phyloP scores from a whole-genome alignment of 805 yeast species.

The Yamadazyma olivae region DNA sequence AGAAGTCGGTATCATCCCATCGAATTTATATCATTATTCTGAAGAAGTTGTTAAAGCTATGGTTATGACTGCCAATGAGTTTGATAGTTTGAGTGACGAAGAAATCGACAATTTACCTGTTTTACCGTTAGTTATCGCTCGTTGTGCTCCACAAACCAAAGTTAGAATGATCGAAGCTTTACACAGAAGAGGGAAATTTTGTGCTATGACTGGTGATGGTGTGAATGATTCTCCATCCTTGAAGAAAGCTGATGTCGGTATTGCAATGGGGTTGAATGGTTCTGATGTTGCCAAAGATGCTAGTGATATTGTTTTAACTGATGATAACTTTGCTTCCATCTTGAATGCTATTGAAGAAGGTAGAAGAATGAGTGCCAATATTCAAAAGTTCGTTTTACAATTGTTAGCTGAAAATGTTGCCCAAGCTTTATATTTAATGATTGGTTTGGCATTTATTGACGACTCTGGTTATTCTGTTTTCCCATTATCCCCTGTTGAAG shows the following conservation, averaged over 20 bases:
- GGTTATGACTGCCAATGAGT: slow-evolving; percentile 38
- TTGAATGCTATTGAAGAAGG: slow-evolving; percentile 79
- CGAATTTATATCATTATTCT: slow-evolving; percentile 31
- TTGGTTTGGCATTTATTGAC: slow-evolving; percentile 36
- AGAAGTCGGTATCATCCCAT: slow-evolving; percentile 75
- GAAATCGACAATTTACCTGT: slow-evolving; percentile 35
- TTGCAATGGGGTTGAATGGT: slow-evolving; percentile 78
- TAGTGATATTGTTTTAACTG: slow-evolving; percentile 67
- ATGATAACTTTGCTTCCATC: slow-evolving; percentile 76
- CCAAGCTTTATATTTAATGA: slow-evolving; percentile 60
- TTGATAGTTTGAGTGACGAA: slow-evolving; percentile 28
- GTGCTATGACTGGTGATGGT: slow-evolving; percentile 57
- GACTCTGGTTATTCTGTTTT: slow-evolving; percentile 32
- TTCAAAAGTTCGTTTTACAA: slow-evolving; percentile 75
- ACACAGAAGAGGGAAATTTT: slow-evolving; percentile 34
- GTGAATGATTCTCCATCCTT: slow-evolving; percentile 79
- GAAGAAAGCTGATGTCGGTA: slow-evolving; percentile 76
- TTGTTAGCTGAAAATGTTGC: slow-evolving; percentile 71
- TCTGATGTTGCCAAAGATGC: slow-evolving; percentile 87
- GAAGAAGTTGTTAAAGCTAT: slow-evolving; percentile 31
- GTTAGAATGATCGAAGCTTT: slow-evolving; percentile 41
- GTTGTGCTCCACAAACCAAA: slow-evolving; percentile 42
- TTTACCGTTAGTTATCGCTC: slow-evolving; percentile 37
- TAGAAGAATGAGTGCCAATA: slow-evolving; percentile 73
- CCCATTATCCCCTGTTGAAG: slow-evolving; percentile 62